Conservation (phyloP, 2,329 filamentous ascomycete species). For the Alternaria triticina region DNA sequence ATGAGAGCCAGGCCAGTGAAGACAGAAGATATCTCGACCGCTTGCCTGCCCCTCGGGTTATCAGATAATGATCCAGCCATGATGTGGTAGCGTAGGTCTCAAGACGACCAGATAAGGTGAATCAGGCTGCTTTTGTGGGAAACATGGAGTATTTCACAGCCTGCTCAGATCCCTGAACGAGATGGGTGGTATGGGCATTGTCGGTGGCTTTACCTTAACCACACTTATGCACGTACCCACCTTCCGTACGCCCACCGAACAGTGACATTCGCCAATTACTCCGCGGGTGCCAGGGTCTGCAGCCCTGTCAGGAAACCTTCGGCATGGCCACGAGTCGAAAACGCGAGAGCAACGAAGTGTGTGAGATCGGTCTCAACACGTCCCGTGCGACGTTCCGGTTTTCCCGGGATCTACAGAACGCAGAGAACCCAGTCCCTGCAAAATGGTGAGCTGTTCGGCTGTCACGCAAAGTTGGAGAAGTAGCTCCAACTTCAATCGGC, state of each 20-base stretch:
- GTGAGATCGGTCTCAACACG: constrained; percentile 9
- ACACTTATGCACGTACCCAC: constrained; percentile 10
- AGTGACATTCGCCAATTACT: constrained; percentile 3
- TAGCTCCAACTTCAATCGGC: neutral
- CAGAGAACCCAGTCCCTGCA: neutral
- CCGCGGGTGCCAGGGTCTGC: neutral
- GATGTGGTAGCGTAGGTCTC: constrained; percentile 1
- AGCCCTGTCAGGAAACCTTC: constrained; percentile 7
- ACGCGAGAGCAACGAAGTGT: neutral
- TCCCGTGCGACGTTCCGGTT: neutral
- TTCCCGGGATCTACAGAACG: constrained; percentile 5
- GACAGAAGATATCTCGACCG: constrained; percentile 27
- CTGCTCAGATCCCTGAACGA: constrained; percentile 1
- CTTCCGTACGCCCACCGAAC: constrained; percentile 2
- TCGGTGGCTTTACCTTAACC: neutral
- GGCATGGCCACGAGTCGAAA: constrained; percentile 7
- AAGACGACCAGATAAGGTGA: neutral
- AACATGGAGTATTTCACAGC: constrained; percentile 4
- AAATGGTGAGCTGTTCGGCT: neutral
- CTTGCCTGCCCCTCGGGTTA: constrained; percentile 32
- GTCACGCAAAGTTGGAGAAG: neutral
- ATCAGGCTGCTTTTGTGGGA: constrained; percentile 1
- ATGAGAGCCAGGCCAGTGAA: constrained; percentile 37
- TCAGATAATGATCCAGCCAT: constrained; percentile 11
- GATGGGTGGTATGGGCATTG: constrained; percentile 5